These are phyloP conservation scores for Penicillium flavigenum DNA, from an alignment of 495 filamentous ascomycete species.

Conservation along the genomic window DNA sequence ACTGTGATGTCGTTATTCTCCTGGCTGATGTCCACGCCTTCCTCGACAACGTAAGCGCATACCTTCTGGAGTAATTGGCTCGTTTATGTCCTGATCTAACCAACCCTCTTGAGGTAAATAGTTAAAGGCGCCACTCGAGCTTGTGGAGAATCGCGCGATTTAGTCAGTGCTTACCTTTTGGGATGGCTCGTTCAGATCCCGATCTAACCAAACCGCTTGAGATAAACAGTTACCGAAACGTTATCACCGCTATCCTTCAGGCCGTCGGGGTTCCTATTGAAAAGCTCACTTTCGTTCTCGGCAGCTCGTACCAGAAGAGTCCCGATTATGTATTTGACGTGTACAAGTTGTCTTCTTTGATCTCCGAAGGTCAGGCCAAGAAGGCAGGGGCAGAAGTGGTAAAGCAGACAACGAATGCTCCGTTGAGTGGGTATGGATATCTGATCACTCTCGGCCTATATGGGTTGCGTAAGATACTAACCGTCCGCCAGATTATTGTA, in stretches of 20 bases:
- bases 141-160: slow-evolving; percentile 50
- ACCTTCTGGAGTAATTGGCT: too few species aligned
- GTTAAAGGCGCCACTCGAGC: slow-evolving; percentile 80
- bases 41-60: slow-evolving; percentile 29
- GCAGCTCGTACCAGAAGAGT: slow-evolving; percentile 71
- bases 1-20: slow-evolving; percentile 76
- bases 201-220: too few species aligned
- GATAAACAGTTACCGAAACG: slow-evolving; percentile 50
- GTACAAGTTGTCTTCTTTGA: slow-evolving; percentile 35
- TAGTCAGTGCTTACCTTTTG: too few species aligned
- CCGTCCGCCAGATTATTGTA: too few species aligned
- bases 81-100: too few species aligned
- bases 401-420: slow-evolving; percentile 63
- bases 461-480: too few species aligned
- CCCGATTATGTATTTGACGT: slow-evolving; percentile 44
- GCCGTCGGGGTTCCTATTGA: slow-evolving; percentile 72
- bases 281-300: slow-evolving; percentile 79
- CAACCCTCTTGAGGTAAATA: too few species aligned
- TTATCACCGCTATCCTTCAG: slow-evolving; percentile 65
- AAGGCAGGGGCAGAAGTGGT: slow-evolving; percentile 55
- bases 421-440: too few species aligned
- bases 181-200: too few species aligned
- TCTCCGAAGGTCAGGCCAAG: slow-evolving; percentile 50
- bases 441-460: too few species aligned
- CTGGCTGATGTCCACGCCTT: slow-evolving; percentile 68